Evolutionary conservation across 1,284 basidiomycete species (phyloP).

Genomic region (Xerocomus alliaceus): DNA sequence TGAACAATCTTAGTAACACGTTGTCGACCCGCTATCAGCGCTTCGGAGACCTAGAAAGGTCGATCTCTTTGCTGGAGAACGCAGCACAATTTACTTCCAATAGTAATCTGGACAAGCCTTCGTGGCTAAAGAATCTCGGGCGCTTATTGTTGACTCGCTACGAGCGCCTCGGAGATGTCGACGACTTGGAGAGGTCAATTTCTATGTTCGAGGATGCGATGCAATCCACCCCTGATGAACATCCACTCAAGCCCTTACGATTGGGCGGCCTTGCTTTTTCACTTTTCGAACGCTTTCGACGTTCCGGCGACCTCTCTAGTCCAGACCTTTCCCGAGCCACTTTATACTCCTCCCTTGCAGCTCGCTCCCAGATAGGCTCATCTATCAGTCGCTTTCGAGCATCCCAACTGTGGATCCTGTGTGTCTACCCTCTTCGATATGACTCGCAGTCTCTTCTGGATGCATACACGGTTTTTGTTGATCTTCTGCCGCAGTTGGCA

Average conservation of each 20-base stretch:
- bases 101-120: neutral
- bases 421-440: neutral
- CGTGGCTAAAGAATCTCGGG: neutral
- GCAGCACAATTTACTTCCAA: neutral
- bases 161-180: neutral
- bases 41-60: no score
- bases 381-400: neutral
- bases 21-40: no score
- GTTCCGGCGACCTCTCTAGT: neutral
- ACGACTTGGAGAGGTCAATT: neutral
- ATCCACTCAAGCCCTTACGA: no score
- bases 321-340: neutral
- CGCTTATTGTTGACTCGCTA: neutral
- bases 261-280: constrained; percentile 11
- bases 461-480: neutral
- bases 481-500: neutral
- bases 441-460: constrained; percentile 1
- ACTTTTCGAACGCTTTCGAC: neutral
- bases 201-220: neutral
- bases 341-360: neutral
- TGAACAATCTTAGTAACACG: no score
- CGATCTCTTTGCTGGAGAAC: no score
- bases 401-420: neutral
- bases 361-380: neutral
- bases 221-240: no score